These are phyloP conservation scores for Pisolithus tinctorius DNA, from an alignment of 768 basidiomycete genomes.

Conservation along the genomic window DNA sequence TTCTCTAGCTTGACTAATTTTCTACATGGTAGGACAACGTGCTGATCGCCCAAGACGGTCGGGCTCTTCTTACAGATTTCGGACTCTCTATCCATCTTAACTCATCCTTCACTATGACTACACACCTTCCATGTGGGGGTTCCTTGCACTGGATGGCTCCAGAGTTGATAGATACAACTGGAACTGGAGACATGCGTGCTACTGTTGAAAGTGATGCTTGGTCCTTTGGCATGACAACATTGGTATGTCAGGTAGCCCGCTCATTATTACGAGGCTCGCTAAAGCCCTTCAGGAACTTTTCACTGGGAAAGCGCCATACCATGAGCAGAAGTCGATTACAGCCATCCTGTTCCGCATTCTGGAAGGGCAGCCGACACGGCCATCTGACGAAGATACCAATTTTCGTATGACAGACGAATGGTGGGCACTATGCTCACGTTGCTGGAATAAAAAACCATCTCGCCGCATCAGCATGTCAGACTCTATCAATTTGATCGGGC, in stretches of 20 bases:
- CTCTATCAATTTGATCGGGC: too few relatives aligned
- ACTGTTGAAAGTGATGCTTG: not conserved
- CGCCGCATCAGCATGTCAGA: not conserved
- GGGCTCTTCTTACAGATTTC: not conserved
- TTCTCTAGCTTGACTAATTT: not conserved
- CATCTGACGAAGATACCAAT: not conserved
- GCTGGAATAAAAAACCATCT: not conserved
- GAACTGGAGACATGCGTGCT: too few relatives aligned
- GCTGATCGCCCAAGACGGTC: not conserved
- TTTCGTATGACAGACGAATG: not conserved
- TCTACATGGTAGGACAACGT: not conserved
- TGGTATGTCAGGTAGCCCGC: not conserved
- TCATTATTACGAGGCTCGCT: not conserved
- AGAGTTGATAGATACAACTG: not conserved
- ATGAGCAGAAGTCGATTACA: not conserved
- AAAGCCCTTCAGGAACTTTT: not conserved
- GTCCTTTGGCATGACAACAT: not conserved
- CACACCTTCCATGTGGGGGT: not conserved
- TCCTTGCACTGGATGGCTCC: not conserved
- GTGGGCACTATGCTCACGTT: not conserved
- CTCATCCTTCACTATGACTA: not conserved
- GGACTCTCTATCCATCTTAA: not conserved
- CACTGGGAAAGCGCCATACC: not conserved
- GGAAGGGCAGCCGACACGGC: not conserved
- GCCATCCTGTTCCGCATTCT: not conserved